Conservation (phyloP, 176 grass and related monocot genomes). For the Oryza nivara region DNA sequence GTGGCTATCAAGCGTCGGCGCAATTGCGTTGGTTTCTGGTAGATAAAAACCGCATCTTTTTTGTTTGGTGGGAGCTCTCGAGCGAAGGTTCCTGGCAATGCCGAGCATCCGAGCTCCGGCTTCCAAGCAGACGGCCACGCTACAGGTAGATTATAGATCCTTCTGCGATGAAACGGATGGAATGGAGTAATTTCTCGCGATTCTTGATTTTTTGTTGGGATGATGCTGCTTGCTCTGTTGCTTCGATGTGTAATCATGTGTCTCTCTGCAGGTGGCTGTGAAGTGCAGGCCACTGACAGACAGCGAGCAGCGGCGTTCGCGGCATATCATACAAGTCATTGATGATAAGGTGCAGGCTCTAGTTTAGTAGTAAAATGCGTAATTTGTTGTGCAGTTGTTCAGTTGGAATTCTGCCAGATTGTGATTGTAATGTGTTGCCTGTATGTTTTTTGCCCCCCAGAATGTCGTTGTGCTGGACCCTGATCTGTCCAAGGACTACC, state of each 20-base stretch:
- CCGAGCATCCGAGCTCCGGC: slow-evolving; percentile 87
- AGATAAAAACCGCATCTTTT: slow-evolving; percentile 41
- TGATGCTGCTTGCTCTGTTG: not conserved
- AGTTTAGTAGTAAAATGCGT: not conserved
- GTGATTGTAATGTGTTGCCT: slow-evolving; percentile 26
- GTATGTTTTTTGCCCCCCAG: slow-evolving; percentile 40
- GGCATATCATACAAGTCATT: slow-evolving; percentile 97
- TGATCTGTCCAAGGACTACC: slow-evolving; percentile 96
- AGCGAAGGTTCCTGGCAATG: slow-evolving; percentile 58
- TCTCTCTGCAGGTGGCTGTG: slow-evolving; percentile 69
- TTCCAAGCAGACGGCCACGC: slow-evolving; percentile 83
- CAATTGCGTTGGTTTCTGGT: slow-evolving; percentile 23
- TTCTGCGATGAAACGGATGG: not conserved
- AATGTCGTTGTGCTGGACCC: slow-evolving; percentile 92
- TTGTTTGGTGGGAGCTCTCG: slow-evolving; percentile 17
- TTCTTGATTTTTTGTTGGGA: not conserved
- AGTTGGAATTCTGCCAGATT: slow-evolving; percentile 23
- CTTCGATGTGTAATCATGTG: not conserved
- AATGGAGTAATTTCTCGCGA: not conserved
- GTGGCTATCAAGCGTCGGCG: slow-evolving; percentile 40
- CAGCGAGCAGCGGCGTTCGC: slow-evolving; percentile 57
- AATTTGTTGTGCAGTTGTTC: not conserved
- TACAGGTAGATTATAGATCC: slow-evolving; percentile 60
- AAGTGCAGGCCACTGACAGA: slow-evolving; percentile 93
- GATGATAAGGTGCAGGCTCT: slow-evolving; percentile 74